These are phyloP conservation scores for Podaxis pistillaris DNA, from an alignment of 768 basidiomycete species.

Conservation along the genomic window DNA sequence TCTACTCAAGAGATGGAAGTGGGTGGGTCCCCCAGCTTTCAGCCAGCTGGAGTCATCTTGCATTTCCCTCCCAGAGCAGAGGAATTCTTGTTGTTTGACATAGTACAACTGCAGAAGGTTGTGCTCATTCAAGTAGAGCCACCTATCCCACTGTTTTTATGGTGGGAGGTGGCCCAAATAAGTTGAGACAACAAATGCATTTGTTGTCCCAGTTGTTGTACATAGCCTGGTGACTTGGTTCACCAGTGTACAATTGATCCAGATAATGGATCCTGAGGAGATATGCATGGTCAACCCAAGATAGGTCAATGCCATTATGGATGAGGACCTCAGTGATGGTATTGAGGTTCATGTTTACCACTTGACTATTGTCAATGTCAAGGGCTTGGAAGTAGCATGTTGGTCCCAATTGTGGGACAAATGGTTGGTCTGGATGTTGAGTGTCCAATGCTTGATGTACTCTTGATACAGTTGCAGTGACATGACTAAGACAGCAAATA, in stretches of 20 bases:
- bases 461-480: not conserved
- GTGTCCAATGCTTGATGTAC: not conserved
- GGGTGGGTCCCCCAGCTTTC: no score
- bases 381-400: not conserved
- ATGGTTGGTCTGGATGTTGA: not conserved
- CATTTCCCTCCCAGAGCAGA: no score
- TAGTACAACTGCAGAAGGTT: no score
- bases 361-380: not conserved
- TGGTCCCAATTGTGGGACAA: not conserved
- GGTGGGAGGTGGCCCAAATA: no score
- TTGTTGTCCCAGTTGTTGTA: no score
- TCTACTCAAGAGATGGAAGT: no score
- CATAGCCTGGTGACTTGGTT: no score
- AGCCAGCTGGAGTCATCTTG: no score
- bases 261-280: not conserved
- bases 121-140: no score
- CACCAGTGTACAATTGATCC: not conserved
- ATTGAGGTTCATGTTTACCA: not conserved
- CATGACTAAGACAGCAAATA: not conserved
- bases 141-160: no score
- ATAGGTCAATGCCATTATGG: not conserved
- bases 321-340: not conserved
- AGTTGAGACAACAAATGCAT: no score
- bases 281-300: not conserved
- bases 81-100: no score